Conservation (phyloP, 129 eudicot species). For the Flaveria bidentis region DNA sequence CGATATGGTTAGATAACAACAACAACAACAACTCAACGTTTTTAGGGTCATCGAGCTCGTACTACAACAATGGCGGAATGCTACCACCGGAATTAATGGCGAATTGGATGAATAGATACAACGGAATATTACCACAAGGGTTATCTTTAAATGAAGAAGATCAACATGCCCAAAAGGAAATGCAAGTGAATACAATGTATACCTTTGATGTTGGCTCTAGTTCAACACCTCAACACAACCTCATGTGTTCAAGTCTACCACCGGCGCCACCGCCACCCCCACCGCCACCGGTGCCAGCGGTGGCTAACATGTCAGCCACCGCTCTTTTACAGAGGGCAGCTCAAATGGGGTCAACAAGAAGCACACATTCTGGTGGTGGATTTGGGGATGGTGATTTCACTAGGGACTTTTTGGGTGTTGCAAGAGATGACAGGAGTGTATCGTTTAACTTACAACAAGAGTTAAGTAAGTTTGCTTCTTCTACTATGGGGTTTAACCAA, state of each 20-base stretch:
- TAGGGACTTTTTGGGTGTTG: conserved; percentile 37
- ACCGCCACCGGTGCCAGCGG: background rate
- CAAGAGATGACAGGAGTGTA: conserved; percentile 28
- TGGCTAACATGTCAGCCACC: conserved; percentile 75
- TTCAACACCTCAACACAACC: conserved; percentile 27
- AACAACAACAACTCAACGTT: conserved; percentile 32
- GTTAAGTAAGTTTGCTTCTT: conserved; percentile 36
- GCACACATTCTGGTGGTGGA: conserved; percentile 30
- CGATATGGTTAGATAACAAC: conserved; percentile 25
- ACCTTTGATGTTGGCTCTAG: conserved; percentile 25
- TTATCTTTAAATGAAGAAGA: conserved; percentile 58
- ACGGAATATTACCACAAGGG: conserved; percentile 33
- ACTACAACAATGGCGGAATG: conserved; percentile 38
- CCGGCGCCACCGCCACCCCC: conserved; percentile 12
- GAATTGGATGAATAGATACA: conserved; percentile 54
- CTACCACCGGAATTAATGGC: conserved; percentile 32
- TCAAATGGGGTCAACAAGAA: conserved; percentile 67
- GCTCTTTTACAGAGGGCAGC: conserved; percentile 87
- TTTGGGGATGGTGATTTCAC: conserved; percentile 34
- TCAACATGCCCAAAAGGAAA: conserved; percentile 41
- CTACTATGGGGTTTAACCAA: conserved; percentile 35
- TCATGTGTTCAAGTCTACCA: conserved; percentile 36
- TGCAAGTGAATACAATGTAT: conserved; percentile 49
- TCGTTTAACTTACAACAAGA: conserved; percentile 41
- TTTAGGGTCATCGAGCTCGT: conserved; percentile 48